Evolutionary conservation across 176 grass and related monocot genomes (phyloP).

Genomic region (Raddia guianensis): DNA sequence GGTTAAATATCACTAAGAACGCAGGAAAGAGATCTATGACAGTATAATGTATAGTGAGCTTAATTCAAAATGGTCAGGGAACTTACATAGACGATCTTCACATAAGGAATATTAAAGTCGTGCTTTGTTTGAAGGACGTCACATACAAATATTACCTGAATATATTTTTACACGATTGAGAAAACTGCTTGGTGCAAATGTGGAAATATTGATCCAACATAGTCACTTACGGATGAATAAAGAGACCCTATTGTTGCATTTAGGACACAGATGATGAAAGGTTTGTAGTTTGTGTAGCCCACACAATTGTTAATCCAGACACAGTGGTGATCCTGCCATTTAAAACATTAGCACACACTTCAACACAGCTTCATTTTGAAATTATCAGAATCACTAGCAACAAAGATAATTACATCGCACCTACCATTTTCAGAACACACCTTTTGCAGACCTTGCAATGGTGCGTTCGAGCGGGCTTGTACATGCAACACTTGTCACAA

Average conservation of each 20-base stretch:
- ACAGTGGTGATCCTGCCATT: conserved; percentile 97
- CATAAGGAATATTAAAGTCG: conserved; percentile 58
- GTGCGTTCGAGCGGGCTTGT: conserved; percentile 83
- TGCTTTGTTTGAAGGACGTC: conserved; percentile 62
- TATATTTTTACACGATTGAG: not conserved
- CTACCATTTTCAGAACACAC: conserved; percentile 97
- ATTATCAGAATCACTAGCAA: not conserved
- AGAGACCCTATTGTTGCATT: conserved; percentile 82
- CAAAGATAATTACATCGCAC: conserved; percentile 18
- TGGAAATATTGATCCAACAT: not conserved
- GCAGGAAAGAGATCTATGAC: conserved; percentile 1
- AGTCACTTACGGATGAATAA: conserved; percentile 67
- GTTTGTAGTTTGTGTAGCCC: conserved; percentile 91
- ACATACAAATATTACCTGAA: conserved; percentile 76
- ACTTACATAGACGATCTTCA: conserved; percentile 82
- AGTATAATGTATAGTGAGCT: not conserved
- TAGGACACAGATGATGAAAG: conserved; percentile 81
- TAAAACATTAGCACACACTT: conserved; percentile 7
- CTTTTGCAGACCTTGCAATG: conserved; percentile 90
- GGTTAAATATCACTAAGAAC: not conserved
- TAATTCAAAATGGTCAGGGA: conserved; percentile 9
- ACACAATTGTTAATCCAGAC: conserved; percentile 97
- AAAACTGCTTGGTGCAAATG: not conserved
- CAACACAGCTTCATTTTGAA: conserved; percentile 4
- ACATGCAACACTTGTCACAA: conserved; percentile 82